These are phyloP conservation scores for Torulaspora globosa DNA, from an alignment of 1,139 yeast genomes.

Conservation along the genomic window DNA sequence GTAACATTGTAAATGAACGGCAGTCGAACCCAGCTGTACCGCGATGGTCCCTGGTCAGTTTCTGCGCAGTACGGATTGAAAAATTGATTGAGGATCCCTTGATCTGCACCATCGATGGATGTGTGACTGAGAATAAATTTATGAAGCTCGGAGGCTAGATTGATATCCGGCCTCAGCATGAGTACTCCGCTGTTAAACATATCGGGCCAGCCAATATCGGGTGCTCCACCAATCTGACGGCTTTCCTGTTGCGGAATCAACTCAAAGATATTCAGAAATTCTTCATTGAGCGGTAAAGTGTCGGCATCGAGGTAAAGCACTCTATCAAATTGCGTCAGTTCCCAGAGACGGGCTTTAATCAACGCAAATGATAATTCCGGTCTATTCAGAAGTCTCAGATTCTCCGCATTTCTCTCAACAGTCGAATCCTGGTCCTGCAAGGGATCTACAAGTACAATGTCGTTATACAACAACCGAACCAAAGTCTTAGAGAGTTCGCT, in stretches of 20 bases:
- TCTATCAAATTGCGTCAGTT: slow-evolving; percentile 52
- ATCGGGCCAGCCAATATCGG: slow-evolving; percentile 96
- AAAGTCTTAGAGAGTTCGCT: slow-evolving; percentile 19
- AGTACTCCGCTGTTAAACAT: slow-evolving; percentile 88
- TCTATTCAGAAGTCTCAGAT: slow-evolving; percentile 52
- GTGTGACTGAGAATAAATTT: slow-evolving; percentile 39
- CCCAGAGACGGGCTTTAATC: slow-evolving; percentile 74
- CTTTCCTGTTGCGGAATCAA: slow-evolving; percentile 21
- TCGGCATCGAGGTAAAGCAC: slow-evolving; percentile 81
- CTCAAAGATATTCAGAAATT: slow-evolving; percentile 26
- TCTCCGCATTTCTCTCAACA: slow-evolving; percentile 34
- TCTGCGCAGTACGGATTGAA: slow-evolving; percentile 46
- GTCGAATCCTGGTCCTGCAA: slow-evolving; percentile 18
- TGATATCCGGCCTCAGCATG: slow-evolving; percentile 54
- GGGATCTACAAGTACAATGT: slow-evolving; percentile 35
- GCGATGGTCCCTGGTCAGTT: slow-evolving; percentile 6
- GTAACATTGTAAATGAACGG: slow-evolving; percentile 88
- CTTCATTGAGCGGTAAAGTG: slow-evolving; percentile 53
- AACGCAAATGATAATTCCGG: slow-evolving; percentile 71
- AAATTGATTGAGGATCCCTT: slow-evolving; percentile 81
- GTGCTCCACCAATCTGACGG: slow-evolving; percentile 61
- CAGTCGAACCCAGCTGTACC: slow-evolving; percentile 55
- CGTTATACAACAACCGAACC: slow-evolving; percentile 28
- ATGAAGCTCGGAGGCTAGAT: slow-evolving; percentile 45
- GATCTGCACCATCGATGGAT: slow-evolving; percentile 94